Evolutionary conservation across 2,329 filamentous ascomycete genomes (phyloP), one percentile per base, ranked within the genome.

Genomic region (Hymenoscyphus occultus): DNA sequence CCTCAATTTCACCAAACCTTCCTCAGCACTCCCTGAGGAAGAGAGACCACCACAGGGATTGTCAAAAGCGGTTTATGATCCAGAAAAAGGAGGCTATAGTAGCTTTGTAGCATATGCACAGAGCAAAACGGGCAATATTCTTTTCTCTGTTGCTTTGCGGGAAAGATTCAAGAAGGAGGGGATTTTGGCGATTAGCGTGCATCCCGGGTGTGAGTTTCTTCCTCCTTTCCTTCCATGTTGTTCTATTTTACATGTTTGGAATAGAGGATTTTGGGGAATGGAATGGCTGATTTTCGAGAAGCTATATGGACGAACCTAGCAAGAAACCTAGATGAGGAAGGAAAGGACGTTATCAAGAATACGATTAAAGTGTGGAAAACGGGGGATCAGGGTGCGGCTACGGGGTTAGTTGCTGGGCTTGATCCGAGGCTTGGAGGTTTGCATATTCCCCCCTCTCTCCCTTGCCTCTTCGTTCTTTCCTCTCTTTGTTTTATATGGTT

Each of bases 41-140:
- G 68, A 70, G 32, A 60, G 62, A 32, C 69, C 69, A 14, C 59
- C 62, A 6, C 28, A 42, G 12, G 62, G 63, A 22, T 14, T 67
- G 9, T 57, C 62, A 39, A n/a, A 39, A 19, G 28, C 39, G 3
- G 48, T 65, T 19, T 51, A 35, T 12, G 56, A 31, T 7, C 19
- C 31, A 16, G 60, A 60, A 5, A 45, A 76, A 64, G 64, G 63
- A 10, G 35, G 6, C 9, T 70, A 67, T 62, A 65, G 40, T 56
- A 16, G 59, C 1, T 71, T 58, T 22, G 42, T 69, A 7, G 76
- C 78, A 22, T 82, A 82, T 71, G 79, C 77, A 12, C 78, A 80
- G 72, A 76, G 74, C 69, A 82, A 82, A 71, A 78, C 80, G 4
- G 79, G 78, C 56, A 81, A 80, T 65, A 74, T 81, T 22, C 51